phyloP scores from a whole-genome alignment of 1,139 yeast species.

The Taphrina flavorubra region DNA sequence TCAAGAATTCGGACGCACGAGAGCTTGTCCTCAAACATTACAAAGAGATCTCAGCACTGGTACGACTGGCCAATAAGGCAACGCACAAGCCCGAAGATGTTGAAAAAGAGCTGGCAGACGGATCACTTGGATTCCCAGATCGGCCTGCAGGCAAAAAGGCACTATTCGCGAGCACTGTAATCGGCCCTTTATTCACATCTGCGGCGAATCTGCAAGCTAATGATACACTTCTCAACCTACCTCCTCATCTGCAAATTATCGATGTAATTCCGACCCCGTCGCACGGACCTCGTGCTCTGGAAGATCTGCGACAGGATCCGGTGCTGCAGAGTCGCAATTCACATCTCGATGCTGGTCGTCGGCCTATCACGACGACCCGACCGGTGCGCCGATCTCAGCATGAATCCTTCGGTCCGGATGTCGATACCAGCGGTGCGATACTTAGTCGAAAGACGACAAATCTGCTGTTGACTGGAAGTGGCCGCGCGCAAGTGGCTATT shows the following conservation, averaged over 20 bases:
- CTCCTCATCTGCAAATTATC: background rate
- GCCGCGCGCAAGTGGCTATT: background rate
- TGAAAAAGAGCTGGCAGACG: background rate
- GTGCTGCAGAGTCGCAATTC: background rate
- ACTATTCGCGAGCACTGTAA: conserved; percentile 18
- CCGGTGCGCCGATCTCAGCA: background rate
- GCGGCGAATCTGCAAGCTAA: background rate
- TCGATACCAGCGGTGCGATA: conserved; percentile 7
- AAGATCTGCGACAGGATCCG: conserved; percentile 6
- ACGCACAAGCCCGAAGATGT: background rate
- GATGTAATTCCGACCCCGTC: conserved; percentile 11
- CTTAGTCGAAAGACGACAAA: background rate
- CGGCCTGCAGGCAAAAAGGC: conserved; percentile 3
- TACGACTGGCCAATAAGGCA: conserved; percentile 8
- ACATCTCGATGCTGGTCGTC: conserved; percentile 11
- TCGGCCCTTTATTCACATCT: conserved; percentile 24
- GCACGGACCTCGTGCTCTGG: background rate
- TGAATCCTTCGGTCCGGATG: conserved; percentile 13
- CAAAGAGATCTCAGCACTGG: background rate
- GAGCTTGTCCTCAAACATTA: background rate
- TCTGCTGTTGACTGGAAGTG: background rate
- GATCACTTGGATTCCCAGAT: conserved; percentile 7
- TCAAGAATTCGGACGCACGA: background rate
- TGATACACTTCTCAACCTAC: background rate
- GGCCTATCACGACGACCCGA: background rate